Conservation (phyloP, 2,329 filamentous ascomycete genomes). For the Trichoderma sp. region DNA sequence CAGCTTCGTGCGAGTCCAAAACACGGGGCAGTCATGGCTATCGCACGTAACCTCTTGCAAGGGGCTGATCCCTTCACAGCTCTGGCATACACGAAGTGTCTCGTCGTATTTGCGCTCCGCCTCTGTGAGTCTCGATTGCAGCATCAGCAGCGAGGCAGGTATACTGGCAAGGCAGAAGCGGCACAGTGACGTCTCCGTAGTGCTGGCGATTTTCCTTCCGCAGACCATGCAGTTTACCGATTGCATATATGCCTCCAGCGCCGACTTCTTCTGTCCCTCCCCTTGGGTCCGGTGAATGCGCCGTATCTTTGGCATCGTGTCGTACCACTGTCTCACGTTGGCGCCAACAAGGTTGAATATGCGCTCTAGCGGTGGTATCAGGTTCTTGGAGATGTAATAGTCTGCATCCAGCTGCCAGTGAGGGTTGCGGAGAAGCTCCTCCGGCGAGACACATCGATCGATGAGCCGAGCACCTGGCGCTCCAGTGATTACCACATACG, state of each 20-base stretch:
- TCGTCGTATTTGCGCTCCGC: constrained; percentile 66
- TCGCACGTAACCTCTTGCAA: constrained; percentile 83
- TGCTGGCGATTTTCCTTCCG: constrained; percentile 32
- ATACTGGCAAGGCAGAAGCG: constrained; percentile 53
- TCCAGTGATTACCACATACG: constrained; percentile 90
- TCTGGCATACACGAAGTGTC: constrained; percentile 72
- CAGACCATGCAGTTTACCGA: constrained; percentile 80
- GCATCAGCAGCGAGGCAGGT: constrained; percentile 62
- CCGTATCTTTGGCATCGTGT: constrained; percentile 93
- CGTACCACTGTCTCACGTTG: constrained; percentile 88
- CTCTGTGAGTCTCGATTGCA: constrained; percentile 62
- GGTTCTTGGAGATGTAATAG: constrained; percentile 95
- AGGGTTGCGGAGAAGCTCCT: constrained; percentile 74
- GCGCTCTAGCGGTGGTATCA: constrained; percentile 91
- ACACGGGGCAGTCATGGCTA: constrained; percentile 89
- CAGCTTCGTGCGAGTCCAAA: constrained; percentile 75
- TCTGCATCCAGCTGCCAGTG: constrained; percentile 85
- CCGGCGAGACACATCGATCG: constrained; percentile 87
- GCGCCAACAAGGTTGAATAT: constrained; percentile 97
- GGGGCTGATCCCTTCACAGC: constrained; percentile 72
- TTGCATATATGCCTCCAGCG: constrained; percentile 92
- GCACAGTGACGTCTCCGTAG: constrained; percentile 53
- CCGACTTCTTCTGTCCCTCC: constrained; percentile 55
- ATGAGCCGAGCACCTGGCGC: constrained; percentile 82
- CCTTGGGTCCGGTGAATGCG: constrained; percentile 54